A percentile compares a stretch with the other conserved stretches of the same genome.
phyloP scores from a whole-genome alignment of 768 basidiomycete genomes.

The Dacryopinax primogenitus region DNA sequence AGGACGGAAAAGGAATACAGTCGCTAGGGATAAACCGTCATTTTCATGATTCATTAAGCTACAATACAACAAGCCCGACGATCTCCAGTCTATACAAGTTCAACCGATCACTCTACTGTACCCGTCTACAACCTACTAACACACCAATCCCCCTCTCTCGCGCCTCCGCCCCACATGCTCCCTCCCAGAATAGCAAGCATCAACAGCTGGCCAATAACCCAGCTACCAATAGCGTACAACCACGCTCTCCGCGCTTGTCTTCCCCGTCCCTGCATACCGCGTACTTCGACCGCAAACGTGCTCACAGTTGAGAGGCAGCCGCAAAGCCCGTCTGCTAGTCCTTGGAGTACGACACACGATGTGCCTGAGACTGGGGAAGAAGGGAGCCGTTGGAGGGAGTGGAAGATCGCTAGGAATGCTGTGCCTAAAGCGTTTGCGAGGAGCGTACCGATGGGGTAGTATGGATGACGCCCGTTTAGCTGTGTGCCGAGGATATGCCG shows the following conservation, averaged over 20 bases:
- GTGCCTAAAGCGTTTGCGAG: conserved; percentile 63
- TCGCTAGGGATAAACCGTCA: no score
- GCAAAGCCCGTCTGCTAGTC: conserved; percentile 82
- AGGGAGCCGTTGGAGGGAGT: conserved; percentile 46
- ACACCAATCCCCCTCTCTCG: not conserved
- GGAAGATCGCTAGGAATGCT: conserved; percentile 63
- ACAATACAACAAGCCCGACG: no score
- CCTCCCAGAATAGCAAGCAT: conserved; percentile 63
- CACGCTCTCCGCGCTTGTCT: conserved; percentile 38
- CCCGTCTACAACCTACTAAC: not conserved
- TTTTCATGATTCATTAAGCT: no score
- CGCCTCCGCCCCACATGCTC: conserved; percentile 38
- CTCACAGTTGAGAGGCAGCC: conserved; percentile 90
- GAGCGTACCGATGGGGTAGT: conserved; percentile 70
- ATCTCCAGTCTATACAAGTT: no score
- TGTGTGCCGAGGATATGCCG: conserved; percentile 63
- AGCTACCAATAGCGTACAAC: conserved; percentile 58
- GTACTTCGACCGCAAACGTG: conserved; percentile 76
- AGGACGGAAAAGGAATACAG: no score
- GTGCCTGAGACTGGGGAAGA: conserved; percentile 15
- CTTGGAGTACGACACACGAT: conserved; percentile 64
- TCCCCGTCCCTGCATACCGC: conserved; percentile 32
- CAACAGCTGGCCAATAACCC: conserved; percentile 53
- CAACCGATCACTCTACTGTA: no score
- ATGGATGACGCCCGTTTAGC: conserved; percentile 51